These are phyloP conservation scores for Macrocystidia cucumis DNA, from an alignment of 1,284 basidiomycete species.

Conservation along the genomic window DNA sequence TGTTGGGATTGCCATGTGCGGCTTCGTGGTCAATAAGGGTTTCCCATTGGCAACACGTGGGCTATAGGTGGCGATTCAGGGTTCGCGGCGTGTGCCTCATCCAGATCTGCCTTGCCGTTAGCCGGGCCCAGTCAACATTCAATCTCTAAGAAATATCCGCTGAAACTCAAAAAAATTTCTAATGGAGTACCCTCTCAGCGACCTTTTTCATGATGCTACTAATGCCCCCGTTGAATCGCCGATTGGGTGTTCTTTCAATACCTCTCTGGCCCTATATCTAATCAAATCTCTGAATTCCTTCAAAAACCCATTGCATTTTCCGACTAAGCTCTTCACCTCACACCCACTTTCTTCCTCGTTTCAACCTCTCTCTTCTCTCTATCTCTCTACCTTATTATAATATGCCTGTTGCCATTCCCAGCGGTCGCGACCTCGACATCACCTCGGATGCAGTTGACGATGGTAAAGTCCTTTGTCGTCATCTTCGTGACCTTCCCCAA, in stretches of 20 bases:
- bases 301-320: background rate
- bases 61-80: too few relatives aligned
- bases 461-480: conserved; percentile 31
- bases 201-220: too few relatives aligned
- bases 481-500: background rate
- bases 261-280: background rate
- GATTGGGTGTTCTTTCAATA: too few relatives aligned
- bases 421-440: conserved; percentile 41
- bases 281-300: conserved; percentile 1
- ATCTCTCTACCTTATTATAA: conserved; percentile 1
- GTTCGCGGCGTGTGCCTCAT: too few relatives aligned
- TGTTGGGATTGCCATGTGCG: too few relatives aligned
- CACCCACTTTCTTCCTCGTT: conserved; percentile 1
- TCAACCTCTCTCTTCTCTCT: background rate
- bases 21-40: too few relatives aligned
- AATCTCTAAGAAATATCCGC: background rate
- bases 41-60: background rate
- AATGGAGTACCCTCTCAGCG: too few relatives aligned
- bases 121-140: background rate
- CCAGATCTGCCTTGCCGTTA: background rate
- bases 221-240: too few relatives aligned
- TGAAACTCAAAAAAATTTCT: background rate
- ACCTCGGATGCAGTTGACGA: conserved; percentile 72
- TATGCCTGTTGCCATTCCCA: conserved; percentile 17
- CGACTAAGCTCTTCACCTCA: background rate